Evolutionary conservation across 2,329 filamentous ascomycete genomes (phyloP), one percentile per base, ranked within the genome.

Genomic region (Sarocladium kiliense): DNA sequence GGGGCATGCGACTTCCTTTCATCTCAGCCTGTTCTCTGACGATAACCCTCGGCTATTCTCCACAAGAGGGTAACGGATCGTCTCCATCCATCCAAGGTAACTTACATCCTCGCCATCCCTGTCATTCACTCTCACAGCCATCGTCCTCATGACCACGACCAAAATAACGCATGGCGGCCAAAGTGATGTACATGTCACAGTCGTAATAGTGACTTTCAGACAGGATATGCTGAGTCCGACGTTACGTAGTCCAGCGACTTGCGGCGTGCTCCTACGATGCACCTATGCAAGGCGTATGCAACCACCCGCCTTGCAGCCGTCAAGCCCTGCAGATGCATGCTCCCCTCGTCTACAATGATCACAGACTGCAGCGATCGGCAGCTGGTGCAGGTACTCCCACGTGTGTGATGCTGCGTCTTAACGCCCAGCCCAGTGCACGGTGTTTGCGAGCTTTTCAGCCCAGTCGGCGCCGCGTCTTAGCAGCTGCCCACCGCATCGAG

Each of bases 291-390:
- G 47, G 25, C 18, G 36, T 36, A 51, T 51, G 47, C 47, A 51
- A 36, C 27, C 47, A 51, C 27, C 47, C 47, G 47, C 27, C 26
- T 9, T 51, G 47, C 47, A 51, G 47, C 47, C 47, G 27, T 51
- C 27, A 18, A 51, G 12, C 21, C 26, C 27, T 51, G 47, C 47
- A 51, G 26, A 36, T 23, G 14, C 27, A 47, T n/a, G 5, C 14
- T 30, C 23, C 12, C 18, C 44, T 47, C 21, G 25, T 23, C 14
- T 14, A 25, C 16, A 18, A 23, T 36, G 47, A 51, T 16, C 27
- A 27, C n/a, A n/a, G 3, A 36, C n/a, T 51, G 47, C n/a, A 36
- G 27, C 14, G 47, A 51, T 51, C 30, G 30, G 27, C 47, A 14
- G 3, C 7, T 12, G 10, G 27, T 36, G 25, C 47, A 36, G 30